These are phyloP conservation scores for Aspergillus transmontanensis DNA, from an alignment of 2,329 filamentous ascomycete genomes.

Conservation along the genomic window DNA sequence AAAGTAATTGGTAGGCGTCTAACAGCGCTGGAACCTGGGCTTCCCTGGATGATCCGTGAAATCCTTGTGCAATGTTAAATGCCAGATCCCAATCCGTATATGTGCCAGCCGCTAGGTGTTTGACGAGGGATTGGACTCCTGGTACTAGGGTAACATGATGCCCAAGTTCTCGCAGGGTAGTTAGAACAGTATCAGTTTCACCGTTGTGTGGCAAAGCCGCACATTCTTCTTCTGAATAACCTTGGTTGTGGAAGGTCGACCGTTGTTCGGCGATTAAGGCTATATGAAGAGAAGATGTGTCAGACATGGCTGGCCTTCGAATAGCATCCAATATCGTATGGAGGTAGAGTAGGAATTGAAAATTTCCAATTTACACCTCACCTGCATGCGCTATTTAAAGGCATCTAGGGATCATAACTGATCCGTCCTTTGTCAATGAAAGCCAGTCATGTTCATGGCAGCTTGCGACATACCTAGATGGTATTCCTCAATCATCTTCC, in stretches of 20 bases:
- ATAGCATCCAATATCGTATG: too few species aligned
- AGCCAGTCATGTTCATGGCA: too few species aligned
- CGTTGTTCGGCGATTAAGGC: conserved; percentile 15
- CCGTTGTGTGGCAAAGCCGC: conserved; percentile 17
- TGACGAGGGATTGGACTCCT: conserved; percentile 16
- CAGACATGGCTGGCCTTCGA: too few species aligned
- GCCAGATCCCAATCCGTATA: conserved; percentile 26
- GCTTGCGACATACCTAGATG: too few species aligned
- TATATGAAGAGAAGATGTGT: conserved; percentile 3
- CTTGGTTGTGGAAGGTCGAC: conserved; percentile 13
- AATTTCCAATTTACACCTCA: too few species aligned
- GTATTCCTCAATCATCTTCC: too few species aligned
- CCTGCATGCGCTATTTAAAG: too few species aligned
- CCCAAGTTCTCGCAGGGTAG: neutral
- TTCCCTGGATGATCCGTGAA: conserved; percentile 23
- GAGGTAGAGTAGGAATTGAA: too few species aligned
- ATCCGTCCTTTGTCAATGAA: too few species aligned
- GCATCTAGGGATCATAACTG: too few species aligned
- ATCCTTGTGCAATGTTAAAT: conserved; percentile 24
- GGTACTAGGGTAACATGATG: conserved; percentile 15
- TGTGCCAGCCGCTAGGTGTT: conserved; percentile 15
- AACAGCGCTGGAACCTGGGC: conserved; percentile 25
- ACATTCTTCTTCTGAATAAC: conserved; percentile 17
- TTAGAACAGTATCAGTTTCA: neutral
- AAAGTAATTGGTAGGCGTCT: conserved; percentile 27